These are phyloP conservation scores for Marasmius tenuissimus DNA, from an alignment of 1,284 basidiomycete species.

Conservation along the genomic window DNA sequence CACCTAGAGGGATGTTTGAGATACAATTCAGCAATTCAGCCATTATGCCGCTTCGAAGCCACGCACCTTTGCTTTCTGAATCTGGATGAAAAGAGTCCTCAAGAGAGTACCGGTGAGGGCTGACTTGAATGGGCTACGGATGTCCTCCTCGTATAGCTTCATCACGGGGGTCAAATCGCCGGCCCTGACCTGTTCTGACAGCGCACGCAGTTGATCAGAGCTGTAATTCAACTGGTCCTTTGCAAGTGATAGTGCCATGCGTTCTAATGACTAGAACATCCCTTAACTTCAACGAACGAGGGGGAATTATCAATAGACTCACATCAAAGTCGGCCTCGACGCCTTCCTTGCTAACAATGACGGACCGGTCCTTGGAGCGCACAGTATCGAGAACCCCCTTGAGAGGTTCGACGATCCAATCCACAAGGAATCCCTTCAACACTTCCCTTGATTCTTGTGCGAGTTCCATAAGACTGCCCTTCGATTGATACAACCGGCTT, in stretches of 20 bases:
- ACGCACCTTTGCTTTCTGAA: conserved; percentile 93
- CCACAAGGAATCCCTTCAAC: conserved; percentile 71
- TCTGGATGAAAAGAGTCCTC: conserved; percentile 87
- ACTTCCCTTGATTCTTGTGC: conserved; percentile 71
- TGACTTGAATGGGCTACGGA: conserved; percentile 83
- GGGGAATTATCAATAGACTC: conserved; percentile 22
- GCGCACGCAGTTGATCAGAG: conserved; percentile 57
- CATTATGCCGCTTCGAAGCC: not conserved
- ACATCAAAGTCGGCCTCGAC: conserved; percentile 81
- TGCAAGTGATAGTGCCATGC: conserved; percentile 89
- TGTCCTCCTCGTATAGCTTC: conserved; percentile 89
- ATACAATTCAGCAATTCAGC: not conserved
- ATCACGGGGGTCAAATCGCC: conserved; percentile 92
- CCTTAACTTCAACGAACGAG: not conserved
- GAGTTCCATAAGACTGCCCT: conserved; percentile 53
- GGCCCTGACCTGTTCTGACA: conserved; percentile 68
- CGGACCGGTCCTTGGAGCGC: conserved; percentile 69
- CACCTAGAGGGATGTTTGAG: conserved; percentile 48
- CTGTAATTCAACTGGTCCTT: conserved; percentile 74
- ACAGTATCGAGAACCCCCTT: conserved; percentile 83
- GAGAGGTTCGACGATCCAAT: conserved; percentile 90
- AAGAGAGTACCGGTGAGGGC: conserved; percentile 83
- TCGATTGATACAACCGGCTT: conserved; percentile 49
- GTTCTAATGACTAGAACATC: conserved; percentile 73
- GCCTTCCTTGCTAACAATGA: conserved; percentile 77